phyloP scores from a whole-genome alignment of 176 grass and related monocot species.

The Bromus sterilis region DNA sequence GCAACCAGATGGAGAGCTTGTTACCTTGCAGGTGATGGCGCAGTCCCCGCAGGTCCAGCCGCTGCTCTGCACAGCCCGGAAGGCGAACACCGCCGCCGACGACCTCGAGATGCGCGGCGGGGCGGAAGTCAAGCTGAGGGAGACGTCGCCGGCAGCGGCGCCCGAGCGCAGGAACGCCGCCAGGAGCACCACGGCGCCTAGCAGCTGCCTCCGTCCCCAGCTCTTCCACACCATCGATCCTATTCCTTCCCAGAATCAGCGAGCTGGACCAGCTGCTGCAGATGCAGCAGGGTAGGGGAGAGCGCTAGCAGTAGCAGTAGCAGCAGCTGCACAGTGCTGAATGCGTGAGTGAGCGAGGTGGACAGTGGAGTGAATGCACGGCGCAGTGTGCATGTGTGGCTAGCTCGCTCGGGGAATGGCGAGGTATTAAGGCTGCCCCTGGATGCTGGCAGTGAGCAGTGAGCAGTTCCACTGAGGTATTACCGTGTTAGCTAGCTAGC shows the following conservation, averaged over 20 bases:
- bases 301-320: not conserved
- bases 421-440: not conserved
- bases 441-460: slow-evolving; percentile 1
- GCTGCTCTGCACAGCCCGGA: slow-evolving; percentile 33
- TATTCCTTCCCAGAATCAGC: not conserved
- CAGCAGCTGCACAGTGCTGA: not conserved
- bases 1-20: not conserved
- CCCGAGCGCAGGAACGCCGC: not conserved
- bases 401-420: not conserved
- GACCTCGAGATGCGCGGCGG: slow-evolving; percentile 47
- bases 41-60: slow-evolving; percentile 48
- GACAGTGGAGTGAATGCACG: slow-evolving; percentile 15
- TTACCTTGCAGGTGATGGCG: slow-evolving; percentile 65
- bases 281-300: not conserved
- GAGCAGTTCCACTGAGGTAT: not conserved
- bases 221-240: slow-evolving; percentile 23
- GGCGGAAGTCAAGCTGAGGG: slow-evolving; percentile 30
- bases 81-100: slow-evolving; percentile 47
- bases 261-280: not conserved
- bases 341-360: not conserved
- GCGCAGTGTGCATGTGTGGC: not conserved
- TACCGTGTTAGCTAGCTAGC: not conserved
- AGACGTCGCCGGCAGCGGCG: slow-evolving; percentile 10
- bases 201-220: not conserved
- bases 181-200: not conserved